A percentile compares a stretch with the other conserved stretches of the same genome.
Evolutionary conservation across 2,329 filamentous ascomycete genomes (phyloP).

Genomic region (Calonectria naviculata): DNA sequence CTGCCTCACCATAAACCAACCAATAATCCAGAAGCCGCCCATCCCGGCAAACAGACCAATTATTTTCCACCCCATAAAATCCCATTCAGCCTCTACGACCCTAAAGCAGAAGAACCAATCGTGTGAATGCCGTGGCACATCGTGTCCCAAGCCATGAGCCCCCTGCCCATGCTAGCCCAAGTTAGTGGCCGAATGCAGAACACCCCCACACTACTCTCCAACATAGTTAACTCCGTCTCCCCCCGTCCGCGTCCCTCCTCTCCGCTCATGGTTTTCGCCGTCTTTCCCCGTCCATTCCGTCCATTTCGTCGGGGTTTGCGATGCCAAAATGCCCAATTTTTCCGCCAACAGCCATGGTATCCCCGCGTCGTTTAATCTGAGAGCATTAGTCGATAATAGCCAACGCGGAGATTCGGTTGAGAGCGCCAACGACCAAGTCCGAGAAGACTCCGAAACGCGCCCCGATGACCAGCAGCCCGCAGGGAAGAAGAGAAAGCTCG

Average conservation of each 20-base stretch:
- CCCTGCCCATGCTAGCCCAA: background rate
- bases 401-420: background rate
- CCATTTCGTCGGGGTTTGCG: background rate
- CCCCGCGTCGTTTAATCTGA: background rate
- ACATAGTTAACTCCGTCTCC: constrained; percentile 13
- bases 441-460: background rate
- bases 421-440: background rate
- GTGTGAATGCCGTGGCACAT: background rate
- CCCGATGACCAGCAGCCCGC: background rate
- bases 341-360: background rate
- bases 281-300: constrained; percentile 12
- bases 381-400: background rate
- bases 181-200: background rate
- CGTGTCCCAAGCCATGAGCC: background rate
- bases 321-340: background rate
- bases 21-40: background rate
- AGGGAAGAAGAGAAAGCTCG: constrained; percentile 13
- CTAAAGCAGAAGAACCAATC: background rate
- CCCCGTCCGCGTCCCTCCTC: constrained; percentile 4
- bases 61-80: background rate
- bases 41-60: background rate
- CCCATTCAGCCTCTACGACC: background rate
- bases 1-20: background rate
- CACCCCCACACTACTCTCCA: background rate
- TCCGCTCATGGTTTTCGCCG: background rate